Evolutionary conservation across 1,284 basidiomycete species (phyloP).

Genomic region (Hortiboletus rubellus): DNA sequence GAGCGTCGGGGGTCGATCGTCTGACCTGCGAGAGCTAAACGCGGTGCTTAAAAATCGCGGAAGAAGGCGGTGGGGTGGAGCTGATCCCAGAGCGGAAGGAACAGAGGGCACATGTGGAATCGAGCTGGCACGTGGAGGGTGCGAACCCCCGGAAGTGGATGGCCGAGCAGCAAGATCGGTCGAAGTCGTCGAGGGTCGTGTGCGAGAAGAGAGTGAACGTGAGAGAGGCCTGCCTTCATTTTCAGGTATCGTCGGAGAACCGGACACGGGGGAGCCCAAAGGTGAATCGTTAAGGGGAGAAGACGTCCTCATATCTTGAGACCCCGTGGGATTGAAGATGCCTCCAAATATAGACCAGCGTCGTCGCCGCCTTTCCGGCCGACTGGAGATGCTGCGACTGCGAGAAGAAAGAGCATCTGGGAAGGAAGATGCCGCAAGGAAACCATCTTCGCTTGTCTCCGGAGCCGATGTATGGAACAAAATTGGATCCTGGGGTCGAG

Average conservation of each 20-base stretch:
- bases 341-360: constrained; percentile 50
- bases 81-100: constrained; percentile 38
- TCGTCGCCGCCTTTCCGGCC: constrained; percentile 30
- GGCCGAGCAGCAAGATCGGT: constrained; percentile 19
- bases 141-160: constrained; percentile 25
- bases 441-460: constrained; percentile 41
- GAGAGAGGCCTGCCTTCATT: constrained; percentile 21
- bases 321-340: constrained; percentile 36
- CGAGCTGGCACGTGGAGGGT: constrained; percentile 7
- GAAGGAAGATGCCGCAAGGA: constrained; percentile 48
- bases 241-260: constrained; percentile 16
- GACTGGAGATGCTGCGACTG: constrained; percentile 31
- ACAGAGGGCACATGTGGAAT: constrained; percentile 31
- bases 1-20: constrained; percentile 47
- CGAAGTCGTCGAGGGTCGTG: constrained; percentile 12
- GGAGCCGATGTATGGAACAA: constrained; percentile 48
- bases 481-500: constrained; percentile 64
- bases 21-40: constrained; percentile 56
- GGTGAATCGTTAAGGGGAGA: constrained; percentile 22
- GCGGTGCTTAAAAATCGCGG: constrained; percentile 70
- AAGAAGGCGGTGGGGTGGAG: constrained; percentile 59
- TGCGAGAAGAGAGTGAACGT: constrained; percentile 28
- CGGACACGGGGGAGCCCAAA: constrained; percentile 17
- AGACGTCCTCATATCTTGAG: constrained; percentile 30
- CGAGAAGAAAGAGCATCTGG: constrained; percentile 44